phyloP scores from a whole-genome alignment of 2,329 filamentous ascomycete species.

The Cordyceps javanica region DNA sequence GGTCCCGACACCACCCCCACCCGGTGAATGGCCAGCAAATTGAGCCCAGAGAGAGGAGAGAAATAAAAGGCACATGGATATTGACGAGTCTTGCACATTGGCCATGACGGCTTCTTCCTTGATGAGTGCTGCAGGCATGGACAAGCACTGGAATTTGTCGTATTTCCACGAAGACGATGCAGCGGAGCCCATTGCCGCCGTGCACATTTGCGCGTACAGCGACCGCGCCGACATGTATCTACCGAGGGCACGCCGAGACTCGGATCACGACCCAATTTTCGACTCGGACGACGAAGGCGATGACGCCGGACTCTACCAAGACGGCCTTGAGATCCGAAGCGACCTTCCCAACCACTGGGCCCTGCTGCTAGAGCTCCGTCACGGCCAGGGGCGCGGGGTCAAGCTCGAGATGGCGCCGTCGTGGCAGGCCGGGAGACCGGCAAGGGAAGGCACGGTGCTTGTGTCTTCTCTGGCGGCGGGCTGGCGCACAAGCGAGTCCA shows the following conservation, averaged over 20 bases:
- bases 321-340: neutral
- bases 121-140: neutral
- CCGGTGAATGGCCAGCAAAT: neutral
- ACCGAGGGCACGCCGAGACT: neutral
- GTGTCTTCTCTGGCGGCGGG: neutral
- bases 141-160: constrained; percentile 6
- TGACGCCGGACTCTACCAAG: neutral
- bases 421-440: neutral
- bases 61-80: neutral
- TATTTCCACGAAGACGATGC: neutral
- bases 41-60: neutral
- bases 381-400: neutral
- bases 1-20: neutral
- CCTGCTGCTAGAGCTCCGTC: neutral
- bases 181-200: neutral
- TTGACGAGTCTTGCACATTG: neutral
- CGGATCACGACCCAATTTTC: neutral
- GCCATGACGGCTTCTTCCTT: neutral
- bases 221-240: neutral
- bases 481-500: neutral
- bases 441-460: constrained; percentile 1
- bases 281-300: neutral
- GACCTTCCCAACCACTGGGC: constrained; percentile 4
- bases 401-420: constrained; percentile 4
- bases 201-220: neutral